phyloP scores from a whole-genome alignment of 805 yeast genomes.

The Metschnikowia anglica region DNA sequence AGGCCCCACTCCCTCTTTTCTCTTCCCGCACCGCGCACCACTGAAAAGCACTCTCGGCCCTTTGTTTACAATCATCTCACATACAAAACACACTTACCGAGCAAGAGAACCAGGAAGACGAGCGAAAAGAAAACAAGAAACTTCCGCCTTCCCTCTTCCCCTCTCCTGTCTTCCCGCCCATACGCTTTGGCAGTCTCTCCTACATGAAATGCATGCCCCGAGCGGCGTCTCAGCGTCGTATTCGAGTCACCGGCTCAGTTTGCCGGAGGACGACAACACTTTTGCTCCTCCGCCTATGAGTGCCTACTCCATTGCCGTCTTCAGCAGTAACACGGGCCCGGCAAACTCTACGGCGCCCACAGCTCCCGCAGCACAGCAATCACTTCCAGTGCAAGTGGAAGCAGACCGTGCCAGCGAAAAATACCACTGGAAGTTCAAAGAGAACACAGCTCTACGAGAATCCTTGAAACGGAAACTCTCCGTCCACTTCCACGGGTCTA shows the following conservation, averaged over 20 bases:
- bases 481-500: conserved; percentile 28
- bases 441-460: conserved; percentile 15
- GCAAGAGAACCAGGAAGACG: too few species aligned
- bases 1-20: too few species aligned
- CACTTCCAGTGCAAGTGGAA: too few species aligned
- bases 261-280: conserved; percentile 47
- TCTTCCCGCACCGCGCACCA: too few species aligned
- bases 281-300: conserved; percentile 61
- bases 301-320: conserved; percentile 54
- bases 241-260: neutral
- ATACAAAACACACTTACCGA: too few species aligned
- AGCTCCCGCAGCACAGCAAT: too few species aligned
- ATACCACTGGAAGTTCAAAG: conserved; percentile 12
- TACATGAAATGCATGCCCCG: conserved; percentile 16
- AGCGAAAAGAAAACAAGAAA: too few species aligned
- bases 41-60: too few species aligned
- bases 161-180: too few species aligned
- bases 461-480: conserved; percentile 32
- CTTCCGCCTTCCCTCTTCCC: too few species aligned
- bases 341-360: neutral
- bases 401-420: neutral
- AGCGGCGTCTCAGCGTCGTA: conserved; percentile 7
- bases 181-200: conserved; percentile 57
- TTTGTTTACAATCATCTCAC: too few species aligned
- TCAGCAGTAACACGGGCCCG: conserved; percentile 25